Evolutionary conservation across 257 asterid genomes (phyloP), one percentile per base, ranked within the genome.

Genomic region (Handroanthus guayacan): DNA sequence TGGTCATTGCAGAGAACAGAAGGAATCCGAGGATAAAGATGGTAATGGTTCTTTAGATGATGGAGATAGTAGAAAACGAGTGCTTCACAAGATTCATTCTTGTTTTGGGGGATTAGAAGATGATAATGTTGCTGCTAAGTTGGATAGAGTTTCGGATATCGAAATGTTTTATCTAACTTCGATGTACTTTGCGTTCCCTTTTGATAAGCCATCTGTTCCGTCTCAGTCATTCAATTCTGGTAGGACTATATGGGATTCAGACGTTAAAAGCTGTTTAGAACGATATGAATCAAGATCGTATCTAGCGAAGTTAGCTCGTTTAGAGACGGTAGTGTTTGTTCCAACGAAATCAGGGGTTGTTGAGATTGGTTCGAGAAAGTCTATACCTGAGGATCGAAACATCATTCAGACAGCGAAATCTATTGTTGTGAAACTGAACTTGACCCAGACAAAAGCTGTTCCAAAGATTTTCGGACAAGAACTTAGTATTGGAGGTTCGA

Each of bases 161-260:
- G 97, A 89, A 75, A 84, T 95, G 93, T 95, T 95, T 54, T 95
- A 83, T 80, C 91, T 93, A 45, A 78, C 98, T 1, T 95, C 99
- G 2, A 93, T 90, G 97, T 95, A 83, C 77, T 93, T 85, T 44
- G 88, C 85, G 0, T 95, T 93, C 86, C 99, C 99, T 6, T 95
- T 95, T 43, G 99, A 93, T 54, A 91, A 93, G 83, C 97, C 99
- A 56, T 95, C 99, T 0, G 80, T 82, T 74, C 98, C 97, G 68
- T 95, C 99, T 3, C 99, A 95, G 79, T 90, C 97, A 0, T 95
- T 95, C 85, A 95, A 95, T 75, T 93, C 97, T 2, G 91, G 90
- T 18, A 80, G 99, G 76, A 75, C 87, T 5, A 89, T 95, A 51
- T 95, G 99, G 99, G 88, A 79, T 75, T 89, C 97, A 36, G 92